phyloP scores from a whole-genome alignment of 2,329 filamentous ascomycete genomes.

The Zalaria obscura region DNA sequence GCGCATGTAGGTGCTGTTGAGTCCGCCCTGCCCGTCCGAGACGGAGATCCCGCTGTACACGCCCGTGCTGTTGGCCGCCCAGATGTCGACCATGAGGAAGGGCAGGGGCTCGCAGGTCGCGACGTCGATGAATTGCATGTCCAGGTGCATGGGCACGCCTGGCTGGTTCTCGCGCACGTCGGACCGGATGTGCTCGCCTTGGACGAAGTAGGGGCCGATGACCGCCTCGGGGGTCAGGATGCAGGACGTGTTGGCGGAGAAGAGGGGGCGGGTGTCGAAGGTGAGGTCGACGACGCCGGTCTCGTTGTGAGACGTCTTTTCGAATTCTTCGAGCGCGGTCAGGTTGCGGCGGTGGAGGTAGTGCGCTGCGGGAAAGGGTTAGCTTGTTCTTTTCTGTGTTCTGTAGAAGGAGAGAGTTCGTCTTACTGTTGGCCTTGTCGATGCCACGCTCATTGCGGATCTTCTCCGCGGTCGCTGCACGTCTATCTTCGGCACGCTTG shows the following conservation, averaged over 20 bases:
- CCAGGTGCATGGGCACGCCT: conserved; percentile 27
- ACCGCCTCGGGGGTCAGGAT: conserved; percentile 16
- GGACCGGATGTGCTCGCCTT: conserved; percentile 23
- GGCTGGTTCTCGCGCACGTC: conserved; percentile 27
- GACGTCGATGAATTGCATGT: conserved; percentile 30
- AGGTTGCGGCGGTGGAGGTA: conserved; percentile 1
- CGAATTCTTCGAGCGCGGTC: conserved; percentile 5
- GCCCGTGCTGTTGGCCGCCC: conserved; percentile 33
- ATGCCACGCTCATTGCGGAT: conserved; percentile 2
- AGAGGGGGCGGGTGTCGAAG: conserved; percentile 1
- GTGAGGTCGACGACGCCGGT: conserved; percentile 2
- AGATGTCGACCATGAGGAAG: conserved; percentile 28
- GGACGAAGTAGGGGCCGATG: conserved; percentile 20
- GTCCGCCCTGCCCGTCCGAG: conserved; percentile 20
- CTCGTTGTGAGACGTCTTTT: conserved; percentile 5
- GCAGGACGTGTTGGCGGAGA: conserved; percentile 12
- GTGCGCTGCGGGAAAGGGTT: no score
- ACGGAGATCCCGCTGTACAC: conserved; percentile 29
- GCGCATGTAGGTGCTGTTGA: conserved; percentile 9
- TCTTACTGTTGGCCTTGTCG: neutral
- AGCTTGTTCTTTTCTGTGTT: no score
- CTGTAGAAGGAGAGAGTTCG: no score
- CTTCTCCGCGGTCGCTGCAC: neutral
- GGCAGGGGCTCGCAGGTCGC: conserved; percentile 25
- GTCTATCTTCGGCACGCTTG: conserved; percentile 1